A percentile compares a stretch with the other conserved stretches of the same genome.
These are phyloP conservation scores for Harrya chromipes DNA, from an alignment of 768 basidiomycete species.

Conservation along the genomic window DNA sequence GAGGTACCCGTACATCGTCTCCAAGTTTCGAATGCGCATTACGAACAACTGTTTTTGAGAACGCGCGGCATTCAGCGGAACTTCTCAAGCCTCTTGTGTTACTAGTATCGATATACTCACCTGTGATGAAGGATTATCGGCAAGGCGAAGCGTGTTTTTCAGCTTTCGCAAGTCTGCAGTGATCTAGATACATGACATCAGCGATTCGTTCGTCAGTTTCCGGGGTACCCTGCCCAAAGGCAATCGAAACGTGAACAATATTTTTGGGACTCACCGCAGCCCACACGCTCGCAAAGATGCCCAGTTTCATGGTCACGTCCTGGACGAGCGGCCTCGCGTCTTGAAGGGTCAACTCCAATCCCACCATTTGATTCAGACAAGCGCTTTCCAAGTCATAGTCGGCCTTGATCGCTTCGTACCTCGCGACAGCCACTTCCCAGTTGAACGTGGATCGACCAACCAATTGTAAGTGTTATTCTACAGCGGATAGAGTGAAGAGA, in stretches of 20 bases:
- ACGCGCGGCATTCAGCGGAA: too few species aligned
- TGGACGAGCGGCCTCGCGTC: conserved; percentile 15
- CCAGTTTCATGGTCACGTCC: conserved; percentile 16
- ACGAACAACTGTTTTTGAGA: conserved; percentile 9
- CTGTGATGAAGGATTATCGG: conserved; percentile 11
- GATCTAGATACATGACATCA: conserved; percentile 7
- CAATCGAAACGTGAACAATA: too few species aligned
- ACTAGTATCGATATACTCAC: neutral
- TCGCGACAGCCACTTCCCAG: conserved; percentile 4
- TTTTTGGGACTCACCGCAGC: conserved; percentile 11
- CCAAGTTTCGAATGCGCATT: conserved; percentile 13
- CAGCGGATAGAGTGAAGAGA: neutral
- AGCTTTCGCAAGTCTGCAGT: conserved; percentile 16
- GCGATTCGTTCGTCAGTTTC: neutral
- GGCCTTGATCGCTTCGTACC: conserved; percentile 5
- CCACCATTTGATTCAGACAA: conserved; percentile 15
- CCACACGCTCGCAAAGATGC: conserved; percentile 20
- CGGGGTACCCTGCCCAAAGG: too few species aligned
- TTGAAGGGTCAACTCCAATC: conserved; percentile 10
- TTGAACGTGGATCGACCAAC: neutral
- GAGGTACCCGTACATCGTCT: conserved; percentile 19
- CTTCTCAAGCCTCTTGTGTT: too few species aligned
- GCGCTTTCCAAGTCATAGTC: conserved; percentile 14
- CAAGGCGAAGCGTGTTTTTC: conserved; percentile 6
- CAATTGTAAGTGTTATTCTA: neutral